These are phyloP conservation scores for Boeremia exigua DNA, from an alignment of 2,329 filamentous ascomycete species.

Conservation along the genomic window DNA sequence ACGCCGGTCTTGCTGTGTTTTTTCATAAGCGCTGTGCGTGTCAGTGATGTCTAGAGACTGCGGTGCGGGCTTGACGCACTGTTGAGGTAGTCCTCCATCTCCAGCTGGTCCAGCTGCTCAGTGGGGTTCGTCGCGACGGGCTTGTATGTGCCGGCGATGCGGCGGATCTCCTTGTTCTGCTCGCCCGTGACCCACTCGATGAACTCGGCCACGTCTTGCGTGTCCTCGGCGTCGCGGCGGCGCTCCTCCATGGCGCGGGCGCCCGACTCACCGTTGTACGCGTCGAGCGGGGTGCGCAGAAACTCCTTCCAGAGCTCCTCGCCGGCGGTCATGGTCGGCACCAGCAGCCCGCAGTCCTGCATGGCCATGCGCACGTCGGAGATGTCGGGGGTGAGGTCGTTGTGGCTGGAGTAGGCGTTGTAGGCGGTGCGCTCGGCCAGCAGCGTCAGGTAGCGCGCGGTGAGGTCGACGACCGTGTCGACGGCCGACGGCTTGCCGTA, in stretches of 20 bases:
- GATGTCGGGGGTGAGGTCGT: constrained; percentile 67
- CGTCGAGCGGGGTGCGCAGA: constrained; percentile 53
- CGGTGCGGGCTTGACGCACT: constrained; percentile 31
- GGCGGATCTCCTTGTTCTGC: constrained; percentile 78
- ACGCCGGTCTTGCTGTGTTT: constrained; percentile 90
- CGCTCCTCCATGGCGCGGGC: constrained; percentile 52
- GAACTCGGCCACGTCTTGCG: constrained; percentile 78
- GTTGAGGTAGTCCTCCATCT: constrained; percentile 57
- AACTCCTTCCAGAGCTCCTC: constrained; percentile 71
- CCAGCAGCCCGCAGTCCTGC: constrained; percentile 77
- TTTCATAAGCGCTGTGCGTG: constrained; percentile 74
- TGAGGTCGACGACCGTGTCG: constrained; percentile 86
- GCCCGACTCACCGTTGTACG: constrained; percentile 49
- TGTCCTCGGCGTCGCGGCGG: constrained; percentile 70
- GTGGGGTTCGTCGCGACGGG: constrained; percentile 47
- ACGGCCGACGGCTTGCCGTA: constrained; percentile 80
- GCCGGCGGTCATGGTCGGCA: constrained; percentile 68
- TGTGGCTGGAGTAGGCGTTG: constrained; percentile 74
- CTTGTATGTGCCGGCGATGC: constrained; percentile 73
- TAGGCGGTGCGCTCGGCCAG: constrained; percentile 75
- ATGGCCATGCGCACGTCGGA: constrained; percentile 86
- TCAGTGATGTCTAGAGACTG: constrained; percentile 8
- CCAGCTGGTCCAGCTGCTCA: constrained; percentile 53
- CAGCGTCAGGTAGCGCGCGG: constrained; percentile 77
- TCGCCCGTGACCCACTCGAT: constrained; percentile 78